Conservation (phyloP, 2,329 filamentous ascomycete species). For the Talaromyces piceae region DNA sequence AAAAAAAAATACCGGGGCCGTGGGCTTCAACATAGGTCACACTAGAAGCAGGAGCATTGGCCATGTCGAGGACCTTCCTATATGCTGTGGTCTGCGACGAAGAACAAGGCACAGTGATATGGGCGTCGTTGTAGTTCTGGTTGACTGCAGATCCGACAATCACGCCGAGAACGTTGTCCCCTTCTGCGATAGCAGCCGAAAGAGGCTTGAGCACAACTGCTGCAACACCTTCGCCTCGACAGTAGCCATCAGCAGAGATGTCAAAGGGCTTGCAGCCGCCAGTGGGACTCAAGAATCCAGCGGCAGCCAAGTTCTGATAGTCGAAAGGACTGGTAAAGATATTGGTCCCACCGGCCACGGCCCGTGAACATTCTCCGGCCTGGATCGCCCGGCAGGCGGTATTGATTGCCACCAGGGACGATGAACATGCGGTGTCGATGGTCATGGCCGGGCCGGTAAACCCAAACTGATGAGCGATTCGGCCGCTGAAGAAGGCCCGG, state of each 20-base stretch:
- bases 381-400: constrained; percentile 25
- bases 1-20: constrained; percentile 23
- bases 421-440: constrained; percentile 43
- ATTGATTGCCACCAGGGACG: constrained; percentile 32
- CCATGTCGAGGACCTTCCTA: constrained; percentile 3
- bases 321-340: constrained; percentile 21
- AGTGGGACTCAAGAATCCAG: constrained; percentile 40
- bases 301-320: constrained; percentile 22
- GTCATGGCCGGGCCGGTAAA: constrained; percentile 36
- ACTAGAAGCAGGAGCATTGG: constrained; percentile 1
- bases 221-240: constrained; percentile 45
- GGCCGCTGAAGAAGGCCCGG: constrained; percentile 33
- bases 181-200: constrained; percentile 37
- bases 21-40: constrained; percentile 28
- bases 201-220: constrained; percentile 45
- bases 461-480: constrained; percentile 35
- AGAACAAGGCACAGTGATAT: constrained; percentile 6
- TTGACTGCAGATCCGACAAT: constrained; percentile 25
- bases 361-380: constrained; percentile 19
- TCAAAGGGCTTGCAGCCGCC: constrained; percentile 45
- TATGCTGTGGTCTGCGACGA: constrained; percentile 1
- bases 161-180: constrained; percentile 34
- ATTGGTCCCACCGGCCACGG: constrained; percentile 19
- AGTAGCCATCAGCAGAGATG: constrained; percentile 41
- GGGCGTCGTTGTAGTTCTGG: constrained; percentile 16